These are phyloP conservation scores for Phytophthora meadii DNA, from an alignment of 352 stramenopile species.

Conservation along the genomic window DNA sequence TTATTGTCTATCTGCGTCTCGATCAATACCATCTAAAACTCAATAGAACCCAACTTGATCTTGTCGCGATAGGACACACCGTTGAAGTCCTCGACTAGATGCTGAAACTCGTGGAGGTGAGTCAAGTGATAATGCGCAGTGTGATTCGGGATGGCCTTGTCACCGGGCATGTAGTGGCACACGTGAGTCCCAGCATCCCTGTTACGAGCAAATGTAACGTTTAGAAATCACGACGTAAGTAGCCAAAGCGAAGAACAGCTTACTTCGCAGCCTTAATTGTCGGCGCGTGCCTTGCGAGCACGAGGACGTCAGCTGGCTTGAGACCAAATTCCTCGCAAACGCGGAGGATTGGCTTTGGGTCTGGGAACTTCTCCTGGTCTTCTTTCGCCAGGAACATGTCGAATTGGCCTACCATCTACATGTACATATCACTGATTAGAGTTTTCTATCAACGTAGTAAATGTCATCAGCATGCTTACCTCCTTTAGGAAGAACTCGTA, in stretches of 20 bases:
- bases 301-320: conserved; percentile 58
- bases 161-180: conserved; percentile 71
- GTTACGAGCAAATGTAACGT: not conserved
- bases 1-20: too few species aligned
- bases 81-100: conserved; percentile 79
- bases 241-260: not conserved
- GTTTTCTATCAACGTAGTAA: not conserved
- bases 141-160: conserved; percentile 77
- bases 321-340: conserved; percentile 66
- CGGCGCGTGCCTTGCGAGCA: conserved; percentile 57
- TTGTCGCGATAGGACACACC: conserved; percentile 74
- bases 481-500: conserved; percentile 75
- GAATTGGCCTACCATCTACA: conserved; percentile 73
- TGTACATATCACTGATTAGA: not conserved
- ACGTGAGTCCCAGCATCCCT: conserved; percentile 64
- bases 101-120: conserved; percentile 66
- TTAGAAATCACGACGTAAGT: not conserved
- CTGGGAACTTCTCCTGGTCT: conserved; percentile 55
- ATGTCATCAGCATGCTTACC: conserved; percentile 28
- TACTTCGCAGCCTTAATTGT: conserved; percentile 77
- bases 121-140: conserved; percentile 76
- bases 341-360: conserved; percentile 51
- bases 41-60: conserved; percentile 47
- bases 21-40: conserved; percentile 23
- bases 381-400: conserved; percentile 59